Percentiles rank a stretch among this genome's conserved stretches.
Conservation (phyloP, 2,329 filamentous ascomycete genomes). For the Cladosporium sp. region DNA sequence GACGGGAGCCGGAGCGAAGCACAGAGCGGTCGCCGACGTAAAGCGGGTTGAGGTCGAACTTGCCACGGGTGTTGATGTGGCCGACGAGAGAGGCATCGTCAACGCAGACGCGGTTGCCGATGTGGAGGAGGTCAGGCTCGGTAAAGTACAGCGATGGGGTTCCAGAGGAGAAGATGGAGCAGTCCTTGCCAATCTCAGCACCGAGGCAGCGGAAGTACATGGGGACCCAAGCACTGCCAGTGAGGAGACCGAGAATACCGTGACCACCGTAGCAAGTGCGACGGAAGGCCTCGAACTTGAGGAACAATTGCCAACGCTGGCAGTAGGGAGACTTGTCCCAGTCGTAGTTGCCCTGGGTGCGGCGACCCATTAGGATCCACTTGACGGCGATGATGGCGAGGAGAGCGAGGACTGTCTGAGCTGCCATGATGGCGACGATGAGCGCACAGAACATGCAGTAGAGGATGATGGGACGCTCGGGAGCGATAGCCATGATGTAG, state of each 20-base stretch:
- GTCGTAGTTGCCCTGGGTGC: slow-evolving; percentile 50
- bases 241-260: slow-evolving; percentile 50
- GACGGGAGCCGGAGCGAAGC: slow-evolving; percentile 47
- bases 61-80: slow-evolving; percentile 54
- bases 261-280: slow-evolving; percentile 47
- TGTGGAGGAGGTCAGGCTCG: slow-evolving; percentile 51
- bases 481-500: slow-evolving; percentile 14
- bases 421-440: slow-evolving; percentile 41
- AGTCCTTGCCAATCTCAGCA: slow-evolving; percentile 51
- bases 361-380: slow-evolving; percentile 49
- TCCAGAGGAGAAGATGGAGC: slow-evolving; percentile 52
- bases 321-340: slow-evolving; percentile 54
- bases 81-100: slow-evolving; percentile 54
- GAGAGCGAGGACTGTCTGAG: slow-evolving; percentile 43
- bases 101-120: slow-evolving; percentile 50
- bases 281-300: slow-evolving; percentile 49
- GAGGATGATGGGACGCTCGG: slow-evolving; percentile 34
- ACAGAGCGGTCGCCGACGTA: slow-evolving; percentile 50
- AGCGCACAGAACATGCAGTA: slow-evolving; percentile 38
- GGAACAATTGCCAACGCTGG: slow-evolving; percentile 54
- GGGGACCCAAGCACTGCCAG: slow-evolving; percentile 49
- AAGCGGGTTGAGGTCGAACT: slow-evolving; percentile 51
- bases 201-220: slow-evolving; percentile 52
- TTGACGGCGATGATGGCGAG: slow-evolving; percentile 44
- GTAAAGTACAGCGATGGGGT: slow-evolving; percentile 51